Conservation (phyloP, 176 grass and related monocot species). For the Canna indica region DNA sequence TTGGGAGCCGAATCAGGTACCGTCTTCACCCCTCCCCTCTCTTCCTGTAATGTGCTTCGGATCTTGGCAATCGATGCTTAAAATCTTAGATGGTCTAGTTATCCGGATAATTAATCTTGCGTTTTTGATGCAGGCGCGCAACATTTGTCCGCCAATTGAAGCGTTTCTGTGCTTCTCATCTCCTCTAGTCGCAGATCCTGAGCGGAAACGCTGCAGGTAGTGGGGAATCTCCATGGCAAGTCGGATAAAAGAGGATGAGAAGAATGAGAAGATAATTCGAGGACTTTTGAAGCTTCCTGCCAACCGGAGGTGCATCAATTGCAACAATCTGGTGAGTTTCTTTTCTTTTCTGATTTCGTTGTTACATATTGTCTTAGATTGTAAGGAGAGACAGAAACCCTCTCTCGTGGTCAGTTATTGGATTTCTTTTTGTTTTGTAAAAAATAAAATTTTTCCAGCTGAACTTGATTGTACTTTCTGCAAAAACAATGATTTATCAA, state of each 20-base stretch:
- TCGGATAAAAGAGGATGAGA: slow-evolving; percentile 88
- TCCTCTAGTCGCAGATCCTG: not conserved
- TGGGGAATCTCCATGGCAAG: slow-evolving; percentile 39
- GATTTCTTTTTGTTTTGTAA: not conserved
- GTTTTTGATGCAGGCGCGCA: not conserved
- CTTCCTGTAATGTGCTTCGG: not conserved
- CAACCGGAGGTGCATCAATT: slow-evolving; percentile 96
- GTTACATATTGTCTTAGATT: not conserved
- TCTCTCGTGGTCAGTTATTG: not conserved
- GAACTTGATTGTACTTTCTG: not conserved
- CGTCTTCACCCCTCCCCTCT: not conserved
- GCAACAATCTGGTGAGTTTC: slow-evolving; percentile 80
- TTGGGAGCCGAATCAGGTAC: not conserved
- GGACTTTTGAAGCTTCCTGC: slow-evolving; percentile 85
- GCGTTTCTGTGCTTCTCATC: not conserved
- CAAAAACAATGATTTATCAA: not conserved
- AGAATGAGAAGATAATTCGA: slow-evolving; percentile 90
- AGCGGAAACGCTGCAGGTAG: not conserved
- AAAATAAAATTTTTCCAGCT: too few relatives aligned
- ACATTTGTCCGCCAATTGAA: not conserved
- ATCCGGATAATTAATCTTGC: not conserved
- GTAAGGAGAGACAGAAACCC: too few relatives aligned
- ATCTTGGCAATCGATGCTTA: not conserved
- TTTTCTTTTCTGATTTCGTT: not conserved
- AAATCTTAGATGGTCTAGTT: not conserved